Percentiles rank a stretch among this genome's conserved stretches.
These are phyloP conservation scores for Hypoxylon lienhwacheense DNA, from an alignment of 495 filamentous ascomycete genomes.

Conservation along the genomic window DNA sequence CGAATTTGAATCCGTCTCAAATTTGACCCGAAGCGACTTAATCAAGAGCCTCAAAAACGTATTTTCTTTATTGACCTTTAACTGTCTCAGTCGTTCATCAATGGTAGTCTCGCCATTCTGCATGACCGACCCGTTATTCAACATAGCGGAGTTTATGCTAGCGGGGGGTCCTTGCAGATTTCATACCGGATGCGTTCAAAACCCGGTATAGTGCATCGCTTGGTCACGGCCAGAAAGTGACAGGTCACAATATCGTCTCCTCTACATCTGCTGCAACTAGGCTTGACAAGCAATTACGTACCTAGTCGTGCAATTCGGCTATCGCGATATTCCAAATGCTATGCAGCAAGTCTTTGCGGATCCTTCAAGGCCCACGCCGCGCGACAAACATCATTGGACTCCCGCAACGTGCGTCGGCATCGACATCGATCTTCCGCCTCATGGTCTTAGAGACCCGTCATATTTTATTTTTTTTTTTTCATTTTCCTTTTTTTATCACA, in stretches of 20 bases:
- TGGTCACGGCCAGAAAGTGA: slow-evolving; percentile 28
- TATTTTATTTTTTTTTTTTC: too few species aligned
- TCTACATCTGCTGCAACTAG: slow-evolving; percentile 19
- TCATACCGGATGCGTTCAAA: slow-evolving; percentile 29
- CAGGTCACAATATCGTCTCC: slow-evolving; percentile 29
- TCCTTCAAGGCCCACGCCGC: slow-evolving; percentile 17
- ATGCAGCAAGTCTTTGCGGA: slow-evolving; percentile 28
- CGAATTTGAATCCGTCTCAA: slow-evolving; percentile 1
- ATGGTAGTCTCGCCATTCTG: slow-evolving; percentile 31
- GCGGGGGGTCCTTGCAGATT: slow-evolving; percentile 37
- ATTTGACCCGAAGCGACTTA: slow-evolving; percentile 15
- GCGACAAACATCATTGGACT: slow-evolving; percentile 26
- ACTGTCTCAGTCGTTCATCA: slow-evolving; percentile 16
- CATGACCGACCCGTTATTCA: slow-evolving; percentile 35
- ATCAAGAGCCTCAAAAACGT: slow-evolving; percentile 20
- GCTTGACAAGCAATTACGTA: slow-evolving; percentile 28
- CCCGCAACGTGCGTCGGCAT: slow-evolving; percentile 28
- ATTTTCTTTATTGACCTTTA: slow-evolving; percentile 12
- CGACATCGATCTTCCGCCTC: slow-evolving; percentile 14
- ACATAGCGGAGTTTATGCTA: slow-evolving; percentile 35
- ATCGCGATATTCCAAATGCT: slow-evolving; percentile 34
- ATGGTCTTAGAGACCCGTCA: slow-evolving; percentile 22
- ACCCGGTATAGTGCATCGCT: slow-evolving; percentile 34
- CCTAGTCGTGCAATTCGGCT: slow-evolving; percentile 34
- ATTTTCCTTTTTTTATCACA: too few species aligned